A percentile compares a stretch with the other conserved stretches of the same genome.
Evolutionary conservation across 176 grass and related monocot species (phyloP).

Genomic region (Eragrostis nindensis): DNA sequence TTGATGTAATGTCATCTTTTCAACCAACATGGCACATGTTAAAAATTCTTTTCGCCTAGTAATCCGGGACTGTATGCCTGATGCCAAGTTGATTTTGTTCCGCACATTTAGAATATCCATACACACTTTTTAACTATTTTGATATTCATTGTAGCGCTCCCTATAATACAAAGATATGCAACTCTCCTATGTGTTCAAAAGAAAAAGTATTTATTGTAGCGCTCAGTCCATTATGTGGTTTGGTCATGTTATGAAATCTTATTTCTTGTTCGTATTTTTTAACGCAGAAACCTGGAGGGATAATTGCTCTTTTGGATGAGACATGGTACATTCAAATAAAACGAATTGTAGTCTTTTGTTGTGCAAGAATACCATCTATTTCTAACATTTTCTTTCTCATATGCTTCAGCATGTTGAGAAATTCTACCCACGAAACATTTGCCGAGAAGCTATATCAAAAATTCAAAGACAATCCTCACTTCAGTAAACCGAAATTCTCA

Average conservation of each 20-base stretch:
- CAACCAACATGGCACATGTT: background rate
- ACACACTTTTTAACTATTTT: background rate
- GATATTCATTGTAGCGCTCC: constrained; percentile 3
- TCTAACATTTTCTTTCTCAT: constrained; percentile 39
- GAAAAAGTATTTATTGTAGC: background rate
- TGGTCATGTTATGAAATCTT: constrained; percentile 24
- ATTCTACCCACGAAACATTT: constrained; percentile 96
- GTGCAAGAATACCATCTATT: background rate
- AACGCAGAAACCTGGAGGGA: constrained; percentile 94
- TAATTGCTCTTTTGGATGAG: constrained; percentile 96
- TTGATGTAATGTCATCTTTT: background rate
- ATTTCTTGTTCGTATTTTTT: constrained; percentile 47
- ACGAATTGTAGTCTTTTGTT: constrained; percentile 8
- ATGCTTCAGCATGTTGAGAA: constrained; percentile 82
- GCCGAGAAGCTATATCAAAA: constrained; percentile 94
- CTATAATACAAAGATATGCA: too few relatives aligned
- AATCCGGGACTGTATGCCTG: constrained; percentile 2
- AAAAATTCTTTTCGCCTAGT: background rate
- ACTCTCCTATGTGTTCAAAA: too few relatives aligned
- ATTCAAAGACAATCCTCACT: constrained; percentile 73
- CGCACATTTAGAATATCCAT: background rate
- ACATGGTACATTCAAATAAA: constrained; percentile 70
- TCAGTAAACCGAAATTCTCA: constrained; percentile 95
- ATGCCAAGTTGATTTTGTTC: constrained; percentile 30
- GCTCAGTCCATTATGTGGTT: constrained; percentile 17